Evolutionary conservation across 2,329 filamentous ascomycete species (phyloP), one percentile per base, ranked within the genome.

Genomic region (Proliferodiscus dingleyae): DNA sequence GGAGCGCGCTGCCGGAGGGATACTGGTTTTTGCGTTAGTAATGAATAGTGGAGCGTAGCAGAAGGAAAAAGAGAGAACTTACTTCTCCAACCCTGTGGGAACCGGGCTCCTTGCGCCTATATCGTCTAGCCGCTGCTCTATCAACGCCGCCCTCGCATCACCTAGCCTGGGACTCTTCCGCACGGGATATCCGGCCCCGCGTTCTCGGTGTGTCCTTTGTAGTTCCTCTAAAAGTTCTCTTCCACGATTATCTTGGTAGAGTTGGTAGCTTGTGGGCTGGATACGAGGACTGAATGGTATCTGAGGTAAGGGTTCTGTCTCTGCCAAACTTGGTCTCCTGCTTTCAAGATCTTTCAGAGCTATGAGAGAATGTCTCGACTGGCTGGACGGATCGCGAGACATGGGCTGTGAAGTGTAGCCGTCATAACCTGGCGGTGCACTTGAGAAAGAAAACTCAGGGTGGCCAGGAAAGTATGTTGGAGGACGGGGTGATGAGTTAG

Each of bases 381-480:
- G 66, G 8, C 65, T 61, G 33, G 72, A 73, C 1, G 66, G 55
- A 48, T 74, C 61, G 3, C 73, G 69, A 2, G 71, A 71, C 70
- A 77, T 74, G 4, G 74, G 73, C 49, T 74, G 68, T 6, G 71
- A 73, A 21, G 68, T 66, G 54, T 76, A 75, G 4, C 71, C 71
- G n/a, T 16, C 64, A 56, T 46, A 54, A 52, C 26, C 29, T 32
- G 22, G 41, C 10, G 41, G 33, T 13, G 30, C 32, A 26, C 46
- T 48, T 8, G 41, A 68, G 67, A 73, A 72, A 11, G 68, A 41
- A 65, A 73, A 37, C 66, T 67, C 60, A 68, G 73, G 22, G 64
- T 69, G 38, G 1, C 57, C 52, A 21, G 57, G 59, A 37, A 50
- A 48, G 29, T 58, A 59, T 10, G 46, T 43, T 3, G 53, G 45